Evolutionary conservation across 2,329 filamentous ascomycete species (phyloP), one percentile per base, ranked within the genome.

Genomic region (Cucurbitaria berberidis): DNA sequence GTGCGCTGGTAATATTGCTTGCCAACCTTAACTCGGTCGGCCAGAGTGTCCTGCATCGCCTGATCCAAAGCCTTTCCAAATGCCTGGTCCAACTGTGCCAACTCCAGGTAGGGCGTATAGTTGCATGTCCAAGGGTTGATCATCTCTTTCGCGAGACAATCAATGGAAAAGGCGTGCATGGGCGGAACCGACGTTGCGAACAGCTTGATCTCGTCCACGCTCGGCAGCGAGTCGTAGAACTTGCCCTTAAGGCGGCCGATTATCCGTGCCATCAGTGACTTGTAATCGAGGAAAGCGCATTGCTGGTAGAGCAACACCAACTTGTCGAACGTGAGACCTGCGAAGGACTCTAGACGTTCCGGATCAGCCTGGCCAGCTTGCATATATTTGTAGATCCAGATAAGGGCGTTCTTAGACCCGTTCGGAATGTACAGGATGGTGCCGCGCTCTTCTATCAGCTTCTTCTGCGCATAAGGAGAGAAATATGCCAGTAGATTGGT

Each of bases 341-440:
- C 51, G 38, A 69, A 57, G 21, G 54, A 50, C 1, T 39, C 3
- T 4, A 19, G 19, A 18, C 44, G 51, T 3, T 35, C 7, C 2
- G 48, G 35, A 29, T 63, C 60, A 3, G 44, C 47, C 42, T 63
- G 59, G 18, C 60, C 60, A n/a, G 57, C 52, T 1, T 60, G 55
- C 62, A 67, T 65, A 47, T 60, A 66, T 27, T 53, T 59, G 50
- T 67, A 69, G 38, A 69, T 64, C 58, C 64, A 67, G 9, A 44
- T 26, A 11, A 68, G 24, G 26, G 48, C 46, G 13, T 51, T 39
- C 53, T 64, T 67, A 8, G 38, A 29, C 21, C 58, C 58, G 43
- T 57, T 35, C 18, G 58, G 57, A 26, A 69, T 57, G 10, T 15
- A 40, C 4, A 67, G 47, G 16, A 40, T 16, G 0, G 39, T 19